Evolutionary conservation across 495 filamentous ascomycete species (phyloP).

Genomic region (Tuber umbilicatum): DNA sequence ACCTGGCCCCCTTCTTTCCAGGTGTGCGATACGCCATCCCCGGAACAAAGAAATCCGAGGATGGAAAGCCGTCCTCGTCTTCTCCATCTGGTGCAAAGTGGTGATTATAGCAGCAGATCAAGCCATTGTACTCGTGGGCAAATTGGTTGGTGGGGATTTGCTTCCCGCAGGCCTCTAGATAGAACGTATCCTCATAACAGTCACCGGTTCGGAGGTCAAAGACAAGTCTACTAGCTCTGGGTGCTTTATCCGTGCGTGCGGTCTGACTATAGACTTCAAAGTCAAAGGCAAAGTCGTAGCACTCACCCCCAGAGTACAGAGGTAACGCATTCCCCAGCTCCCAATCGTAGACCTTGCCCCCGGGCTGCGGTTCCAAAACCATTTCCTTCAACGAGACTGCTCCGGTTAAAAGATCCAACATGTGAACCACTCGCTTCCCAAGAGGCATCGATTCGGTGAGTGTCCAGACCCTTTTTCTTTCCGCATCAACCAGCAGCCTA

Average conservation of each 20-base stretch:
- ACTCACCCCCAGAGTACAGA: not conserved
- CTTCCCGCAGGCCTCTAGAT: not conserved
- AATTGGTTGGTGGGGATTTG: not conserved
- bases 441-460: not conserved
- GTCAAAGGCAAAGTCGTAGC: slow-evolving; percentile 2
- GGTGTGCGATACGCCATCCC: not conserved
- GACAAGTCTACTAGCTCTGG: not conserved
- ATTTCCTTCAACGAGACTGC: not conserved
- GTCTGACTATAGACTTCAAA: not conserved
- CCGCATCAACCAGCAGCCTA: slow-evolving; percentile 14
- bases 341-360: not conserved
- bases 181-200: not conserved
- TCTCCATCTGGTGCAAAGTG: not conserved
- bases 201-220: not conserved
- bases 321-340: not conserved
- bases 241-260: not conserved
- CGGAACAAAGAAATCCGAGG: not conserved
- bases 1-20: not conserved
- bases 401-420: slow-evolving; percentile 12
- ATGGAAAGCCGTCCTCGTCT: not conserved
- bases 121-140: not conserved
- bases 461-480: slow-evolving; percentile 18
- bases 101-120: not conserved
- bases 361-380: not conserved
- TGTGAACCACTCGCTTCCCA: not conserved